Base-by-base conservation (phyloP, 306 rosid genomes). In the Alnus glutinosa region DNA sequence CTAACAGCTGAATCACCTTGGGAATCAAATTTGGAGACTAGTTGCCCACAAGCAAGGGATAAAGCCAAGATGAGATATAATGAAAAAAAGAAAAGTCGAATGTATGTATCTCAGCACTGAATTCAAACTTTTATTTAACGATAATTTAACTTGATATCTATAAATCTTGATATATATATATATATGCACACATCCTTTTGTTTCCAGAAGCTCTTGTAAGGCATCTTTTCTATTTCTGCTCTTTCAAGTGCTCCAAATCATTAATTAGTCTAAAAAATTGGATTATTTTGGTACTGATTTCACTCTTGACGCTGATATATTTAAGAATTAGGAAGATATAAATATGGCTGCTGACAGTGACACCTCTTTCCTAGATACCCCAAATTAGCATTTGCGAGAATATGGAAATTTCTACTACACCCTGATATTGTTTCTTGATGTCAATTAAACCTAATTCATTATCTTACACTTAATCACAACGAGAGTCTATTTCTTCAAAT, bases 81-180 rank as follows among this genome's bases (percentile, higher is more conserved):
- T 32, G 94, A 92, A 85, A 95, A 95, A 83, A 95, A 89, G 93
- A 95, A 92, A 85, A 92, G 82, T 58, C 81, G 97, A 85, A 89
- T 59, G 97, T 92, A 84, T n/a, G 90, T 82, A 16, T 81, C 86
- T 71, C 39, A 80, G 48, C 78, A 50, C 71, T 79, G 16, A 4
- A 71, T 79, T 18, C 7, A 70, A 18, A 49, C 50, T 48, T 34
- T 44, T 3, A 11, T 63, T 62, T 44, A 15, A 54, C 15, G 2
- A 8, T 37, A 9, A 30, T 47, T 48, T 47, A 48, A 58, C 19
- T 42, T 62, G 32, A 19, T 49, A 36, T 70, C 55, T 8, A n/a
- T 19, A 12, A 9, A n/a, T 13, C 36, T 73, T 37, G 51, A 19
- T 19, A 9, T 16, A n/a, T 6, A 23, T 23, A 23, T 23, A 23